Percentiles rank a stretch among this genome's conserved stretches.
phyloP scores from a whole-genome alignment of 2,329 filamentous ascomycete genomes.

The Aspergillaceae sp. region DNA sequence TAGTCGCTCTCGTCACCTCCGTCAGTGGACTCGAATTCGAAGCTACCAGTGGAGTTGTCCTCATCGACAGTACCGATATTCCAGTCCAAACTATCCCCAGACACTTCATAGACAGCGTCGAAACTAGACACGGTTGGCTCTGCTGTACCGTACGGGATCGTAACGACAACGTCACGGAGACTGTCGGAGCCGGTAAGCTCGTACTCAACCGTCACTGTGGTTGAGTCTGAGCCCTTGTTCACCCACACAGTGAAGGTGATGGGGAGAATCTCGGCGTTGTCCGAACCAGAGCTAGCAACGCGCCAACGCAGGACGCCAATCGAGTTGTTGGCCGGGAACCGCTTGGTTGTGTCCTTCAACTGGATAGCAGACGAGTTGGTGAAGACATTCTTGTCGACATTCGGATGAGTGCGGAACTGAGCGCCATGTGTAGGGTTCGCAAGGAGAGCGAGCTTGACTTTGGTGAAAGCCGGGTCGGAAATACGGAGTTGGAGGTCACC shows the following conservation, averaged over 20 bases:
- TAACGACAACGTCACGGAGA: slow-evolving; percentile 75
- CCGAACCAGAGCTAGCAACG: slow-evolving; percentile 63
- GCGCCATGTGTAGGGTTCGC: slow-evolving; percentile 72
- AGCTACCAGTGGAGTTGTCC: slow-evolving; percentile 72
- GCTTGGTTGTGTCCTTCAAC: slow-evolving; percentile 76
- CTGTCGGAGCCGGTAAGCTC: slow-evolving; percentile 74
- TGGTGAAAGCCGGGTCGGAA: slow-evolving; percentile 77
- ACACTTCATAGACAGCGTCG: slow-evolving; percentile 88
- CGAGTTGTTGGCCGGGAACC: slow-evolving; percentile 89
- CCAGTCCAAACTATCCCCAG: slow-evolving; percentile 90
- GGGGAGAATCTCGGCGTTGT: slow-evolving; percentile 72
- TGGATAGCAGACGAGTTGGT: slow-evolving; percentile 76
- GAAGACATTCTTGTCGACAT: slow-evolving; percentile 86
- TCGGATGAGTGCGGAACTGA: slow-evolving; percentile 91
- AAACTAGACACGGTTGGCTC: slow-evolving; percentile 89
- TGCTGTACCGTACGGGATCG: slow-evolving; percentile 74
- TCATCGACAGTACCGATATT: slow-evolving; percentile 78
- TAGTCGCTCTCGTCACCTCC: slow-evolving; percentile 87
- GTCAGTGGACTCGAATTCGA: slow-evolving; percentile 86
- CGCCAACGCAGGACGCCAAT: slow-evolving; percentile 93
- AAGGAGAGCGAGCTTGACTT: slow-evolving; percentile 75
- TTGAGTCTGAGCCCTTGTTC: slow-evolving; percentile 74
- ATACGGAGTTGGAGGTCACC: slow-evolving; percentile 90
- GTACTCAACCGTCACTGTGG: slow-evolving; percentile 90
- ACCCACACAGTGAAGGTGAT: slow-evolving; percentile 98